phyloP scores from a whole-genome alignment of 1,284 basidiomycete genomes.

The Tilletia horrida region DNA sequence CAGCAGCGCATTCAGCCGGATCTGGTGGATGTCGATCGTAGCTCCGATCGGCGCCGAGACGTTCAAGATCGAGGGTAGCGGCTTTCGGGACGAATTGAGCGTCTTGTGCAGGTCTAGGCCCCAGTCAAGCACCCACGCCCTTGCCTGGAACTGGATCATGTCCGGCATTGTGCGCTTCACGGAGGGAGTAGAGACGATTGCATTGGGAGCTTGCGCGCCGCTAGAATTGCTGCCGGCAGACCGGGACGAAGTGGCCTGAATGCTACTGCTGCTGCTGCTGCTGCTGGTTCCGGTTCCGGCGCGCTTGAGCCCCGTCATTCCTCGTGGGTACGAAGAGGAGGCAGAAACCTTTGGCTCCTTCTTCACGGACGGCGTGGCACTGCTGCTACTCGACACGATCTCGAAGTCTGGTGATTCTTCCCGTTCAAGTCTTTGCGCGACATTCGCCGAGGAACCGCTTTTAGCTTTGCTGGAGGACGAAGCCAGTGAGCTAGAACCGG shows the following conservation, averaged over 20 bases:
- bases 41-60: background rate
- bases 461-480: background rate
- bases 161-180: background rate
- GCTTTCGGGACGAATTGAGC: background rate
- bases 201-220: no score
- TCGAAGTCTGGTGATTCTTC: no score
- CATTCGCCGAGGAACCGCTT: background rate
- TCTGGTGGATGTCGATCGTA: background rate
- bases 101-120: background rate
- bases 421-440: no score
- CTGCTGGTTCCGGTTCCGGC: no score
- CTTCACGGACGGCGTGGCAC: background rate
- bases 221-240: no score
- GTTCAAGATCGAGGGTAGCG: background rate
- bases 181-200: background rate
- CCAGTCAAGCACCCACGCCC: slow-evolving; percentile 8
- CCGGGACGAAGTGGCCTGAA: no score
- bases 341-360: background rate
- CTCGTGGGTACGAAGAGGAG: no score
- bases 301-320: no score
- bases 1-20: slow-evolving; percentile 15
- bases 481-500: no score
- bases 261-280: no score
- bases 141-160: background rate
- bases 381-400: background rate